phyloP scores from a whole-genome alignment of 2,329 filamentous ascomycete species.

The Neocucurbitaria cava region DNA sequence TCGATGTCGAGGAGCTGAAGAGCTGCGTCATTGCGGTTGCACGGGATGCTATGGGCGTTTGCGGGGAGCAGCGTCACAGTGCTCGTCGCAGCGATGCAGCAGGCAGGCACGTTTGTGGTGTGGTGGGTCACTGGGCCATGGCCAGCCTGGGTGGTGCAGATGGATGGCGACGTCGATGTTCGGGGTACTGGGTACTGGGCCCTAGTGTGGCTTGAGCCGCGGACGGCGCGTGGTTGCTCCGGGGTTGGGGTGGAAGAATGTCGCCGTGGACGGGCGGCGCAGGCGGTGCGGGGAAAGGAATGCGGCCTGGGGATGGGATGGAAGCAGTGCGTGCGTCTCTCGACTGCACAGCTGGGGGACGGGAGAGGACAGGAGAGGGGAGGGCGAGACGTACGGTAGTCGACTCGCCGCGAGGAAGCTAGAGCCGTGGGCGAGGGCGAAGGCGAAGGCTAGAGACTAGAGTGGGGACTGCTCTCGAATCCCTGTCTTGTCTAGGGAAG shows the following conservation, averaged over 20 bases:
- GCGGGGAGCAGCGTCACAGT: constrained; percentile 3
- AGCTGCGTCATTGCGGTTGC: constrained; percentile 50
- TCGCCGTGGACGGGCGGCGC: constrained; percentile 17
- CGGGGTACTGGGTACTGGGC: constrained; percentile 9
- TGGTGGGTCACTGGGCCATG: constrained; percentile 46
- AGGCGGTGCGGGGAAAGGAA: constrained; percentile 3
- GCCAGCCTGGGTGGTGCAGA: constrained; percentile 13
- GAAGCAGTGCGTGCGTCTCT: constrained; percentile 4
- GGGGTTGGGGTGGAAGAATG: constrained; percentile 36
- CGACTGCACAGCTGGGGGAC: constrained; percentile 7
- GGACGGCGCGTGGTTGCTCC: constrained; percentile 13
- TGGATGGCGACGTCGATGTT: constrained; percentile 20
- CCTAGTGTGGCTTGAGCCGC: constrained; percentile 32
- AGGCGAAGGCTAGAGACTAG: too few relatives aligned
- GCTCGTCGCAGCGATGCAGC: constrained; percentile 7
- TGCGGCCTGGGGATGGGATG: background rate
- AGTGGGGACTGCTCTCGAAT: constrained; percentile 14
- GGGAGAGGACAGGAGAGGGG: constrained; percentile 1
- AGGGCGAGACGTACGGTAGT: constrained; percentile 9
- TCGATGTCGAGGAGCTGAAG: constrained; percentile 49
- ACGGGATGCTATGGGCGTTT: constrained; percentile 2
- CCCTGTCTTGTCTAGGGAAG: constrained; percentile 7
- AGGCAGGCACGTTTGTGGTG: constrained; percentile 22
- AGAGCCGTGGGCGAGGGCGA: constrained; percentile 24
- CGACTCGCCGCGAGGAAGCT: constrained; percentile 15